Base-by-base conservation (phyloP, 164 flowering plant species). In the Warburgia ugandensis region DNA sequence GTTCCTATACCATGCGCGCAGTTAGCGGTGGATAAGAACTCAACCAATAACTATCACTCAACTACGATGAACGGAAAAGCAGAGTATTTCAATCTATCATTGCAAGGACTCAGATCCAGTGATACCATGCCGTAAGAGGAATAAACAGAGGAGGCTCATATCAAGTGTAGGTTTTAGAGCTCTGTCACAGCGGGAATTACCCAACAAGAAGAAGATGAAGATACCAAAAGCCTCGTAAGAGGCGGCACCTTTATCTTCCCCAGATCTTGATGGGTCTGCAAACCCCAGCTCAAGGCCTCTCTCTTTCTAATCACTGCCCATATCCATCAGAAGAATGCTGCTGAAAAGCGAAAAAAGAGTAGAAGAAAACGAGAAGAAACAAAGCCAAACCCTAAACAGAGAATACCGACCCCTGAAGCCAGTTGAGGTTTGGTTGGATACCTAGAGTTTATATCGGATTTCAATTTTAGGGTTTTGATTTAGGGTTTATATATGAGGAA, bases 251-350 rank as follows among this genome's bases (percentile, higher is more conserved):
- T 36, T 48, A 48, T 25, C 8, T 17, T 31, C 51, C 30, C 2
- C 25, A 42, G 28, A 29, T 52, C 29, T 36, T 36, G n/a, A n/a
- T n/a, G 14, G 44, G 29, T 19, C 30, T 23, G 13, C 12, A 29
- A 16, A 42, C 21, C 16, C 68, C 71, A 79, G 68, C 85, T 79
- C 76, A 11, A 79, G 79, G 73, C 84, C 75, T 79, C 85, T 79
- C 85, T 79, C 85, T 72, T 74, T 75, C 12, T 59, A 77, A 79
- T 77, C 85, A 58, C 60, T 35, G 63, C 63, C n/a, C 59, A 37
- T 14, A 37, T 20, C 5, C 14, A 20, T 14, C 14, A 7, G 41
- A 37, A 37, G 17, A 37, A 14, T 20, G n/a, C 14, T 14, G 9
- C 5, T 3, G 17, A 20, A 12, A 12, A 20, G 17, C 0, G 41